Conservation (phyloP, 2,329 filamentous ascomycete species). For the Fusarium continuum region DNA sequence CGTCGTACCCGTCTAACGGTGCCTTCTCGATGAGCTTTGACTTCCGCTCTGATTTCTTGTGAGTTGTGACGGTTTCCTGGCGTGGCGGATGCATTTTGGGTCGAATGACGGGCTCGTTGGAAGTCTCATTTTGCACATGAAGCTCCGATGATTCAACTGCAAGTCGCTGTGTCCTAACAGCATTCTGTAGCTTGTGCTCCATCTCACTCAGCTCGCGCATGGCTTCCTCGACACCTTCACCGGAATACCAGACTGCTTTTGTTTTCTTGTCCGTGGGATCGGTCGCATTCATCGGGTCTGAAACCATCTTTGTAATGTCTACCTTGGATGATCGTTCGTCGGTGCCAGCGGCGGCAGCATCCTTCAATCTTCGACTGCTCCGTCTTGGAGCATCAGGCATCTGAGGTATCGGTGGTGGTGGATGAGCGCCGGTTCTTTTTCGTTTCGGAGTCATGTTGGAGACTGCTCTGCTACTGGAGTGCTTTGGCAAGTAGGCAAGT, state of each 20-base stretch:
- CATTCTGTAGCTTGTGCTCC: slow-evolving; percentile 57
- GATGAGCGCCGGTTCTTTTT: slow-evolving; percentile 45
- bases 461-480: slow-evolving; percentile 7
- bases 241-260: slow-evolving; percentile 21
- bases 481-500: slow-evolving; percentile 1
- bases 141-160: slow-evolving; percentile 56
- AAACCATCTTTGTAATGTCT: slow-evolving; percentile 1
- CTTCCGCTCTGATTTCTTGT: not conserved
- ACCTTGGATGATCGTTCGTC: not conserved
- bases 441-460: slow-evolving; percentile 52
- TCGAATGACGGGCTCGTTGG: not conserved
- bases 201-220: slow-evolving; percentile 59
- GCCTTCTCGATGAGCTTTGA: slow-evolving; percentile 26
- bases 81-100: slow-evolving; percentile 13
- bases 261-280: not conserved
- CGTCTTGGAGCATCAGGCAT: slow-evolving; percentile 38
- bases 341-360: not conserved
- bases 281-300: not conserved
- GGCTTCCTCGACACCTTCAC: slow-evolving; percentile 49
- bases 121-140: not conserved
- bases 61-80: slow-evolving; percentile 1
- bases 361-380: slow-evolving; percentile 41
- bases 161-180: slow-evolving; percentile 57
- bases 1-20: slow-evolving; percentile 36
- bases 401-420: slow-evolving; percentile 30